phyloP scores from a whole-genome alignment of 2,329 filamentous ascomycete species.

The Hyphodiscus sp. region DNA sequence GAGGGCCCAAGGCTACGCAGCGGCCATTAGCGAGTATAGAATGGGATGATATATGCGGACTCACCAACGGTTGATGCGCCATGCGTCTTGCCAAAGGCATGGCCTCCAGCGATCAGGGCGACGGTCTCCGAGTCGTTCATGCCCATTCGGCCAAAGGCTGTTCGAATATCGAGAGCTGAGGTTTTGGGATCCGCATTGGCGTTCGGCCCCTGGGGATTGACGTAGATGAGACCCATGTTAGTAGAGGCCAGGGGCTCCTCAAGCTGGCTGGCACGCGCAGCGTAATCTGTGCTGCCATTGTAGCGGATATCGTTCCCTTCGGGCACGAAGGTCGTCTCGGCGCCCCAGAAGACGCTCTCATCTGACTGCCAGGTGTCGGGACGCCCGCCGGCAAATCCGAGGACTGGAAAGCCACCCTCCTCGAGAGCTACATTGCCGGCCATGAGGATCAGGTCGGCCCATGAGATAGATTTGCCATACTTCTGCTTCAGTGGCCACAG shows the following conservation, averaged over 20 bases:
- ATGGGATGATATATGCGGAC: too few relatives aligned
- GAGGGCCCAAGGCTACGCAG: constrained; percentile 50
- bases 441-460: constrained; percentile 67
- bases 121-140: constrained; percentile 82
- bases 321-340: constrained; percentile 61
- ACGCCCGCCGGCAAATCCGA: constrained; percentile 68
- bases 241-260: constrained; percentile 62
- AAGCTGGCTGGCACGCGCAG: constrained; percentile 49
- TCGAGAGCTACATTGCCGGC: constrained; percentile 73
- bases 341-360: constrained; percentile 72
- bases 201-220: constrained; percentile 74
- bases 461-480: constrained; percentile 77
- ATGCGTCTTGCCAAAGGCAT: constrained; percentile 77
- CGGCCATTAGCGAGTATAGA: too few relatives aligned
- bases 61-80: constrained; percentile 61
- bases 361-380: constrained; percentile 69
- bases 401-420: constrained; percentile 67
- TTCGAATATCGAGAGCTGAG: constrained; percentile 65
- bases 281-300: constrained; percentile 43
- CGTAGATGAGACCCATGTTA: constrained; percentile 75
- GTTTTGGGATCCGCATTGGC: constrained; percentile 63
- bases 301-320: constrained; percentile 65
- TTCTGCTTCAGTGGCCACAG: constrained; percentile 81
- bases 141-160: constrained; percentile 71
- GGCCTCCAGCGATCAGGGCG: constrained; percentile 70